phyloP scores from a whole-genome alignment of 306 rosid genomes.

The Inga laurina region DNA sequence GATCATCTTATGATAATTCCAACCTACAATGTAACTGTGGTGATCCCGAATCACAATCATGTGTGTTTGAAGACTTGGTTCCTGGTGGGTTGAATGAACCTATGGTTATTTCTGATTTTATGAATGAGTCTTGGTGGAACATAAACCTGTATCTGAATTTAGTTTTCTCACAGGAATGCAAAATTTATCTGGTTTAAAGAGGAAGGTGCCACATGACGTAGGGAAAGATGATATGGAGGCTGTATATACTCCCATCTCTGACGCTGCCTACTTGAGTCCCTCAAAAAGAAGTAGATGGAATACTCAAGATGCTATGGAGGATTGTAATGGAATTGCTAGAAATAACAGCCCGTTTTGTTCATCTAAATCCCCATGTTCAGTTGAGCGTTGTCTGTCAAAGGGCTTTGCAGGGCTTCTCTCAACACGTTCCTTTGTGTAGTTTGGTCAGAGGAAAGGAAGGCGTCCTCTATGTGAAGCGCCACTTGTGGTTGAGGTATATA shows the following conservation, averaged over 20 bases:
- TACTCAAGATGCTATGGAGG: conserved; percentile 40
- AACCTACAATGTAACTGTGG: conserved; percentile 63
- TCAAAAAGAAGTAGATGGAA: conserved; percentile 52
- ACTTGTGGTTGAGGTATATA: conserved; percentile 14
- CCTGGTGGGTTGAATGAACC: conserved; percentile 60
- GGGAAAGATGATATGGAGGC: conserved; percentile 49
- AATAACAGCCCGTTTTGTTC: conserved; percentile 59
- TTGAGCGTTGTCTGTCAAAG: conserved; percentile 83
- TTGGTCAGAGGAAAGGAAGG: conserved; percentile 57
- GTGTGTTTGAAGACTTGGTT: conserved; percentile 53
- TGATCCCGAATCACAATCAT: conserved; percentile 64
- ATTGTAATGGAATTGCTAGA: conserved; percentile 51
- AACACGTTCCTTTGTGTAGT: conserved; percentile 51
- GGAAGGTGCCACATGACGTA: conserved; percentile 60
- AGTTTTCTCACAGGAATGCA: conserved; percentile 56
- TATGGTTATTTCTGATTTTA: not conserved
- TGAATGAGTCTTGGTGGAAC: not conserved
- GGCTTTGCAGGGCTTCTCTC: conserved; percentile 89
- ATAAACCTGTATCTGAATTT: conserved; percentile 20
- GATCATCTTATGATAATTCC: conserved; percentile 51
- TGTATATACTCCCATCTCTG: conserved; percentile 22
- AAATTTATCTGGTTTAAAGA: conserved; percentile 65
- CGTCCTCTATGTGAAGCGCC: conserved; percentile 50
- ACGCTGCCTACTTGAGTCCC: conserved; percentile 35
- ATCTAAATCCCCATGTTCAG: conserved; percentile 77